These are phyloP conservation scores for Fusarium sp. DNA, from an alignment of 2,329 filamentous ascomycete species.

Conservation along the genomic window DNA sequence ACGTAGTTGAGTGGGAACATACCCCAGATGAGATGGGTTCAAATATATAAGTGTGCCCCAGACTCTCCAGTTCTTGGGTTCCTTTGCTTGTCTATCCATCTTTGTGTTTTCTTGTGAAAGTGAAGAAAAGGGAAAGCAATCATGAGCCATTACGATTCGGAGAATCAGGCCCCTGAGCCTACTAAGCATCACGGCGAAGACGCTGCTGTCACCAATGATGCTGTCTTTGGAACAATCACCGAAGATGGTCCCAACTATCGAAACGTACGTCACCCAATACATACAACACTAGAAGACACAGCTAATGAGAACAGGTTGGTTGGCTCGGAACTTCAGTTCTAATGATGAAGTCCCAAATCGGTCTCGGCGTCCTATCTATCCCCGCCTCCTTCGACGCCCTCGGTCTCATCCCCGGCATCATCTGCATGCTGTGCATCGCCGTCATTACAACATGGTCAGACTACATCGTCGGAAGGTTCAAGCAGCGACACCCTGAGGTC, in stretches of 20 bases:
- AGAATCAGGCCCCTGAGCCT: constrained; percentile 29
- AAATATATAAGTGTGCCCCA: constrained; percentile 26
- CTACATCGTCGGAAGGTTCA: constrained; percentile 63
- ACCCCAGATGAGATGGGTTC: constrained; percentile 20
- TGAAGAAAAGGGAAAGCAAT: background rate
- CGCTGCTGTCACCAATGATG: constrained; percentile 40
- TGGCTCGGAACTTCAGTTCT: constrained; percentile 59
- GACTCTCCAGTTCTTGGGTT: background rate
- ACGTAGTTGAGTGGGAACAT: constrained; percentile 20
- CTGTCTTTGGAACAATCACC: constrained; percentile 48
- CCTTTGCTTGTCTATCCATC: background rate
- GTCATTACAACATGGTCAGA: constrained; percentile 62
- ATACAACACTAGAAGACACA: no score
- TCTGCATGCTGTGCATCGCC: constrained; percentile 56
- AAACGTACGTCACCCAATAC: constrained; percentile 36
- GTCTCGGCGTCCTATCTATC: constrained; percentile 61
- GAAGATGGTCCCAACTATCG: constrained; percentile 49
- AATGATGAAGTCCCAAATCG: constrained; percentile 62
- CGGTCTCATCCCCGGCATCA: constrained; percentile 61
- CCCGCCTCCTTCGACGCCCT: constrained; percentile 59
- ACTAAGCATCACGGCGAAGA: constrained; percentile 10
- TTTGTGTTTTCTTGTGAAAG: background rate
- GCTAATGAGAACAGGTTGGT: constrained; percentile 50
- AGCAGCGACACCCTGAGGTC: constrained; percentile 62
- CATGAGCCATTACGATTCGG: constrained; percentile 34